A percentile compares a stretch with the other conserved stretches of the same genome.
Conservation (phyloP, 495 filamentous ascomycete species). For the Jackrogersella multiformis region DNA sequence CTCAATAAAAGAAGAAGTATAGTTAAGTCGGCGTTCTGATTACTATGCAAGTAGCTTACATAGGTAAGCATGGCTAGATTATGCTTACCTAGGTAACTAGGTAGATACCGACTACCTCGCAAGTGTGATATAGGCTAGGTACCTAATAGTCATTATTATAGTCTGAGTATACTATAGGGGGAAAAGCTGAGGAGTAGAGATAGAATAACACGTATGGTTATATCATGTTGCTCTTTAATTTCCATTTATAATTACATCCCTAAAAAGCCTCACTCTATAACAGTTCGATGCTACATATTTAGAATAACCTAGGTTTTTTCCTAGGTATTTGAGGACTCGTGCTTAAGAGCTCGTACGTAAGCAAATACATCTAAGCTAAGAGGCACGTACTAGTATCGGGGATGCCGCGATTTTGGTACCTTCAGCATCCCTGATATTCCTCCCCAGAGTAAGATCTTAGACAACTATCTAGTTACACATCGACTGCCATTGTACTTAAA, state of each 20-base stretch:
- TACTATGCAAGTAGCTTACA: neutral
- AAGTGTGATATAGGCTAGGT: no score
- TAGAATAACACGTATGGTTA: no score
- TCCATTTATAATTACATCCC: neutral
- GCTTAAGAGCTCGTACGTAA: conserved; percentile 3
- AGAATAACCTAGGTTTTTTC: neutral
- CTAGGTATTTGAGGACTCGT: neutral
- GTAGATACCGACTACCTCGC: no score
- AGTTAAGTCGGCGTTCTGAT: neutral
- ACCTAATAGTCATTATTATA: neutral
- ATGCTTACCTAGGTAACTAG: neutral
- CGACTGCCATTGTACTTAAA: neutral
- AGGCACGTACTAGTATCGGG: conserved; percentile 2
- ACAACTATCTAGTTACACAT: conserved; percentile 8
- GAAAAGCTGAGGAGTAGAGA: no score
- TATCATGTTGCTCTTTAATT: no score
- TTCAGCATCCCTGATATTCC: conserved; percentile 12
- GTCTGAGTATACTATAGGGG: no score
- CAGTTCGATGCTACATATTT: neutral
- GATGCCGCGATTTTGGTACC: conserved; percentile 4
- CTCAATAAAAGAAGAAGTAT: neutral
- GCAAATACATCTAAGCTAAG: neutral
- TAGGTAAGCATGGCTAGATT: neutral
- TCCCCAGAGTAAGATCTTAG: conserved; percentile 14
- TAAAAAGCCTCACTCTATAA: neutral